phyloP scores from a whole-genome alignment of 768 basidiomycete genomes.

The Suillus alpinus region DNA sequence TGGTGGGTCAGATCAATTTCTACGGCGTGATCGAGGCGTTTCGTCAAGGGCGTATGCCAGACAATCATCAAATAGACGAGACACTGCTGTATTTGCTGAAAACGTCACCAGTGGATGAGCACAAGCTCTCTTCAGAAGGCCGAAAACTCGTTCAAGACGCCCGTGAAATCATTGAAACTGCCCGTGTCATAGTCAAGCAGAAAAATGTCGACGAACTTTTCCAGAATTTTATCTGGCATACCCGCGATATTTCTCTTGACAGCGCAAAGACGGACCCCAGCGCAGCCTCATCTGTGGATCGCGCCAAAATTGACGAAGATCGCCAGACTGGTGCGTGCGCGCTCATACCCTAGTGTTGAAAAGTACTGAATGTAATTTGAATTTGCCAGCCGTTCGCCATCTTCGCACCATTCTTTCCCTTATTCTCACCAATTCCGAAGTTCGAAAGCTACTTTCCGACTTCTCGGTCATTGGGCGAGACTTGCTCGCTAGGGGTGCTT shows the following conservation, averaged over 20 bases:
- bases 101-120: constrained; percentile 56
- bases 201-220: constrained; percentile 92
- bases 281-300: constrained; percentile 47
- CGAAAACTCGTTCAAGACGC: constrained; percentile 71
- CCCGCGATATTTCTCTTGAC: constrained; percentile 43
- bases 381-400: constrained; percentile 69
- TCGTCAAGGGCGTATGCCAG: constrained; percentile 72
- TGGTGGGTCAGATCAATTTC: constrained; percentile 52
- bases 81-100: constrained; percentile 65
- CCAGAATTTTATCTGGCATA: constrained; percentile 88
- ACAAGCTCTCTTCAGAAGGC: constrained; percentile 75
- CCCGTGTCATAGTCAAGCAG: constrained; percentile 64
- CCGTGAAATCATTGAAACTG: constrained; percentile 77
- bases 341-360: neutral
- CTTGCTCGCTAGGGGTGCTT: constrained; percentile 70
- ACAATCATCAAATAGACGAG: constrained; percentile 76
- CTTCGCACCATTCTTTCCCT: constrained; percentile 85
- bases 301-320: constrained; percentile 55
- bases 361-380: constrained; percentile 11
- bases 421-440: constrained; percentile 90
- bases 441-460: constrained; percentile 83
- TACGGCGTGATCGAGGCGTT: constrained; percentile 83
- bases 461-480: constrained; percentile 79
- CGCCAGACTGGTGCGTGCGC: constrained; percentile 51
- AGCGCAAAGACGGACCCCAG: constrained; percentile 41